phyloP scores from a whole-genome alignment of 2,329 filamentous ascomycete genomes.

The Thelonectria olida region DNA sequence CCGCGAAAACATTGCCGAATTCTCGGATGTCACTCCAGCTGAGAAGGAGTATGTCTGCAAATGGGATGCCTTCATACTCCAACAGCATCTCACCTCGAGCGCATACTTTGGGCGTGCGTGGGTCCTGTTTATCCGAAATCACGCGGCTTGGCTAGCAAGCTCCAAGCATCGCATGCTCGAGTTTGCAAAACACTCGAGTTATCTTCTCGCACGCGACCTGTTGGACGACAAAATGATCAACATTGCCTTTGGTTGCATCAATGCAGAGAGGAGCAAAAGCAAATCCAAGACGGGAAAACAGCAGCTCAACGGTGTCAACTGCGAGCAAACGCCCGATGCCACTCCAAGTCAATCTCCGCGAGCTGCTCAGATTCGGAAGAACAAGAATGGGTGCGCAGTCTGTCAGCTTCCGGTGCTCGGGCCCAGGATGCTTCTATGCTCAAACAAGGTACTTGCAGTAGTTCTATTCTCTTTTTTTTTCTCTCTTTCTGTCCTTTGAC shows the following conservation, averaged over 20 bases:
- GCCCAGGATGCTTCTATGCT: slow-evolving; percentile 58
- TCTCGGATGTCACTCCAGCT: slow-evolving; percentile 61
- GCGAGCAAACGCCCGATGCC: slow-evolving; percentile 21
- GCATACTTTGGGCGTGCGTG: slow-evolving; percentile 63
- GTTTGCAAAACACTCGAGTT: slow-evolving; percentile 63
- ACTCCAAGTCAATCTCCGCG: slow-evolving; percentile 42
- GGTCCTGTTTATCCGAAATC: slow-evolving; percentile 60
- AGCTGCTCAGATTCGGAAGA: slow-evolving; percentile 51
- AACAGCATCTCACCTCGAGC: slow-evolving; percentile 59
- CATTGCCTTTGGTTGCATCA: slow-evolving; percentile 54
- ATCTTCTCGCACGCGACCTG: slow-evolving; percentile 59
- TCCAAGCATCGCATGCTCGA: slow-evolving; percentile 59
- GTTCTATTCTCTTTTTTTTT: not conserved
- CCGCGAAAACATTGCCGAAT: slow-evolving; percentile 65
- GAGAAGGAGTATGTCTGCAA: slow-evolving; percentile 68
- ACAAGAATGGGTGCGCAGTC: slow-evolving; percentile 55
- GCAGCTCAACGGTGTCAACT: slow-evolving; percentile 17
- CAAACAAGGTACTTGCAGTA: slow-evolving; percentile 55
- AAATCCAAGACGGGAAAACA: slow-evolving; percentile 21
- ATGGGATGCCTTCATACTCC: slow-evolving; percentile 66
- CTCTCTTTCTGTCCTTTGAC: slow-evolving; percentile 5
- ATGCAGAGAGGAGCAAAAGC: slow-evolving; percentile 49
- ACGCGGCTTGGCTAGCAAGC: slow-evolving; percentile 61
- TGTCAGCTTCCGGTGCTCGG: slow-evolving; percentile 60
- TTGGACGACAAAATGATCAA: slow-evolving; percentile 55